These are phyloP conservation scores for Apiospora koreana DNA, from an alignment of 2,329 filamentous ascomycete species.

Conservation along the genomic window DNA sequence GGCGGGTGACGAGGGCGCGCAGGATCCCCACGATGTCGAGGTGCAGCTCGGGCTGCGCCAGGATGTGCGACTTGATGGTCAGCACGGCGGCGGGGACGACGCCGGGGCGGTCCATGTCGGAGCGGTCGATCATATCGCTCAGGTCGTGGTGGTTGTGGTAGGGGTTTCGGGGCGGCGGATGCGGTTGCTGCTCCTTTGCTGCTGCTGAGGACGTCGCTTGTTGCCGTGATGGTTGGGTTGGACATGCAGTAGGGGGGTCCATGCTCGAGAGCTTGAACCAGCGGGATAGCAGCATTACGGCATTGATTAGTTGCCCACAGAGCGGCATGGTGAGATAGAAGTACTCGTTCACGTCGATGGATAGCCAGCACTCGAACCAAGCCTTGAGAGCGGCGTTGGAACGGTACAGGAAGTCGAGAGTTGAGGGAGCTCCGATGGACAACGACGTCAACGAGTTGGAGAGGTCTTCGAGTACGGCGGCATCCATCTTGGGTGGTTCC, in stretches of 20 bases:
- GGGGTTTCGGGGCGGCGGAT: neutral
- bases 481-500: slow-evolving; percentile 48
- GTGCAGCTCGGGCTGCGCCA: slow-evolving; percentile 44
- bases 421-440: slow-evolving; percentile 39
- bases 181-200: neutral
- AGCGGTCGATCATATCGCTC: neutral
- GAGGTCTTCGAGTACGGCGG: slow-evolving; percentile 40
- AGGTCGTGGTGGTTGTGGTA: neutral
- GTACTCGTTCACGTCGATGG: slow-evolving; percentile 43
- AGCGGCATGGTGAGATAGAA: slow-evolving; percentile 47
- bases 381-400: slow-evolving; percentile 47
- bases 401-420: slow-evolving; percentile 51
- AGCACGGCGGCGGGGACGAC: slow-evolving; percentile 41
- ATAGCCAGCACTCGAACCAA: slow-evolving; percentile 52
- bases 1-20: slow-evolving; percentile 39
- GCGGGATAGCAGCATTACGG: slow-evolving; percentile 50
- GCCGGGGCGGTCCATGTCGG: slow-evolving; percentile 12
- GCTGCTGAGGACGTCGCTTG: neutral
- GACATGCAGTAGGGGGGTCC: slow-evolving; percentile 22
- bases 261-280: slow-evolving; percentile 50
- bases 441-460: slow-evolving; percentile 43
- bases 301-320: slow-evolving; percentile 49
- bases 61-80: slow-evolving; percentile 41
- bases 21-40: slow-evolving; percentile 48
- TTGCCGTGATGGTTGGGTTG: neutral